Conservation (phyloP, 176 grass and related monocot species). For the Panicum miliaceum region DNA sequence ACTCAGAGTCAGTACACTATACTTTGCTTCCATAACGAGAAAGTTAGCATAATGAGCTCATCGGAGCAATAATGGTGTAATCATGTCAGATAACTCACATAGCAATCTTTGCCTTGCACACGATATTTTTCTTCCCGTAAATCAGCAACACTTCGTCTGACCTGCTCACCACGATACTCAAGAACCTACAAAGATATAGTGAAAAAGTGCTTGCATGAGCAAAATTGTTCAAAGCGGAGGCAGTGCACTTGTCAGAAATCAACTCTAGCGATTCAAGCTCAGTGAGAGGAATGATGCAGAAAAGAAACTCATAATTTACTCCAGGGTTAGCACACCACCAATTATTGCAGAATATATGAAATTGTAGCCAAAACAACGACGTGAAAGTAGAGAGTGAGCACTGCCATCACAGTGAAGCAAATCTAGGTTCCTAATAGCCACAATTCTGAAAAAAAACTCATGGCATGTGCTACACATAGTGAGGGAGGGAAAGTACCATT, state of each 20-base stretch:
- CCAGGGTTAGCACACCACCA: not conserved
- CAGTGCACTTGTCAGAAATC: conserved; percentile 20
- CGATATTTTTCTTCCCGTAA: conserved; percentile 80
- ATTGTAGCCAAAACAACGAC: not conserved
- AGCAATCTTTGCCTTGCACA: conserved; percentile 95
- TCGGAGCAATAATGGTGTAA: not conserved
- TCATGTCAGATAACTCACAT: conserved; percentile 63
- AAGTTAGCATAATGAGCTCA: not conserved
- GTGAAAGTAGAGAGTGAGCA: conserved; percentile 8
- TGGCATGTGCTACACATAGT: not conserved
- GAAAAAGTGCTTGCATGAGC: conserved; percentile 12
- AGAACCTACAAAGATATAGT: conserved; percentile 64
- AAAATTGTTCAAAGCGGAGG: conserved; percentile 26
- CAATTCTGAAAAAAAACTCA: conserved; percentile 22
- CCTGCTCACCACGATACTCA: conserved; percentile 96
- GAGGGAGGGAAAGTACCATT: conserved; percentile 64
- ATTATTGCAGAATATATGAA: conserved; percentile 5
- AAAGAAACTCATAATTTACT: not conserved
- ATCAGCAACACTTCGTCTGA: conserved; percentile 90
- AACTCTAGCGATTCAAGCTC: not conserved
- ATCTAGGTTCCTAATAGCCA: not conserved
- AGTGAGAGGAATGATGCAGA: not conserved
- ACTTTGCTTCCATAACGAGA: conserved; percentile 5
- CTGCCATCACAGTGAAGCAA: conserved; percentile 17
- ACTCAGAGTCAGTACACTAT: not conserved